Evolutionary conservation across 2,329 filamentous ascomycete genomes (phyloP).

Genomic region (Fusarium sp.): DNA sequence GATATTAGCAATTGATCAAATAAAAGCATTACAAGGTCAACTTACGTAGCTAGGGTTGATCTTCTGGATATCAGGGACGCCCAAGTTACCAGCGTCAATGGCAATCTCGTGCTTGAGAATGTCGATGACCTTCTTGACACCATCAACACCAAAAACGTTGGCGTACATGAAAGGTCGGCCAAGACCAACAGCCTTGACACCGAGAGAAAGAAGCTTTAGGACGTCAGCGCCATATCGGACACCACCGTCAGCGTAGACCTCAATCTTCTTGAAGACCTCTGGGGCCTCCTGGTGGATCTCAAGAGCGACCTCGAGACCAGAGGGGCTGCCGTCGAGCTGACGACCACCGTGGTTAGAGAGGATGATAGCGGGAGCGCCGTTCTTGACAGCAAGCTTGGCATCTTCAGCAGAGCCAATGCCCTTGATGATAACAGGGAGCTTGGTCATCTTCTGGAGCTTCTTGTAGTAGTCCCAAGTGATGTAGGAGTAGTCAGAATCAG

Average conservation of each 20-base stretch:
- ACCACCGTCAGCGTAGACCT: constrained; percentile 58
- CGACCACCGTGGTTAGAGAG: constrained; percentile 60
- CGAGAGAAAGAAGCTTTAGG: constrained; percentile 59
- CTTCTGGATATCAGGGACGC: constrained; percentile 54
- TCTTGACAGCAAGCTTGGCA: constrained; percentile 51
- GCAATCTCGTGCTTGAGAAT: constrained; percentile 65
- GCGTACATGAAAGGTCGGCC: constrained; percentile 66
- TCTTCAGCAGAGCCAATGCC: constrained; percentile 55
- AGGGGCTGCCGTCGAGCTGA: constrained; percentile 56
- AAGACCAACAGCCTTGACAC: constrained; percentile 59
- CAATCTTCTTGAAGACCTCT: constrained; percentile 55
- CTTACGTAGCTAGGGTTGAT: constrained; percentile 49
- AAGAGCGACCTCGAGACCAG: constrained; percentile 54
- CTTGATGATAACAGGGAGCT: constrained; percentile 57
- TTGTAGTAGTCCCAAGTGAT: constrained; percentile 55
- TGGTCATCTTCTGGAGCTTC: constrained; percentile 52
- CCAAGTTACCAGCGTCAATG: constrained; percentile 59
- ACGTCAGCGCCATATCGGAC: constrained; percentile 58
- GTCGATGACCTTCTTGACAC: constrained; percentile 58
- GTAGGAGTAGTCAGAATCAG: constrained; percentile 45
- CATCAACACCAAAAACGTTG: constrained; percentile 64
- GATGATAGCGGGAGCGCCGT: constrained; percentile 52
- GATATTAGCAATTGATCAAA: constrained; percentile 1
- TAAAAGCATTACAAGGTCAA: not conserved
- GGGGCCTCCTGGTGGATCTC: constrained; percentile 55